A percentile compares a stretch with the other conserved stretches of the same genome.
phyloP scores from a whole-genome alignment of 139 green algal genomes.

The Closterium sp. region DNA sequence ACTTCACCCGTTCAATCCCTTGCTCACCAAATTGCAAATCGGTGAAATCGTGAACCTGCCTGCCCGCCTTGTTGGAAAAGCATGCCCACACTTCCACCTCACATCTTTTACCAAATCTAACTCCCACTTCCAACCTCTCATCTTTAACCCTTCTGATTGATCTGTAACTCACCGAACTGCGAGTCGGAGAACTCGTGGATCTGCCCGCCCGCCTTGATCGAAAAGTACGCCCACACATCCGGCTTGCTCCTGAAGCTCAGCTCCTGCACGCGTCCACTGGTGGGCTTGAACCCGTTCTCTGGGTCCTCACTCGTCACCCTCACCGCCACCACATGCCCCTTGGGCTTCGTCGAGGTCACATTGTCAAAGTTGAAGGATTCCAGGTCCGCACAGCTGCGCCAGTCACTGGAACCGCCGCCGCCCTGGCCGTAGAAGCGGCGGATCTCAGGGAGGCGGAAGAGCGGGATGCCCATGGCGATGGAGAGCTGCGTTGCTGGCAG shows the following conservation, averaged over 20 bases:
- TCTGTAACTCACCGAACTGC: neutral
- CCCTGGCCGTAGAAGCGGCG: conserved; percentile 67
- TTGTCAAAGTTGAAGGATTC: conserved; percentile 50
- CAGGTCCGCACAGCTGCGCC: neutral
- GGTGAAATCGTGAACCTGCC: conserved; percentile 92
- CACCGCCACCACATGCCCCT: conserved; percentile 82
- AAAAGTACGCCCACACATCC: conserved; percentile 98
- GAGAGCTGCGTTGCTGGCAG: conserved; percentile 89
- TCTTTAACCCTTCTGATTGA: conserved; percentile 76
- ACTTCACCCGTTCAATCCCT: conserved; percentile 64
- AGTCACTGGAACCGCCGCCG: conserved; percentile 13
- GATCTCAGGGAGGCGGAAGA: conserved; percentile 68
- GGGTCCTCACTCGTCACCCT: conserved; percentile 95
- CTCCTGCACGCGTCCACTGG: conserved; percentile 81
- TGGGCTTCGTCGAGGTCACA: conserved; percentile 19
- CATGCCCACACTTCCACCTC: conserved; percentile 90
- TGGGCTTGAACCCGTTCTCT: conserved; percentile 96
- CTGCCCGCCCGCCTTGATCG: conserved; percentile 60
- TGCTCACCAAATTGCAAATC: conserved; percentile 90
- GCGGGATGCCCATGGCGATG: conserved; percentile 89
- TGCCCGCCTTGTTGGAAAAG: conserved; percentile 77
- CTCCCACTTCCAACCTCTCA: too few relatives aligned
- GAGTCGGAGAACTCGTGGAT: conserved; percentile 5
- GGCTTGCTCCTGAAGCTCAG: conserved; percentile 76
- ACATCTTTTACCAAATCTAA: too few relatives aligned